These are phyloP conservation scores for Verticillium longisporum DNA, from an alignment of 2,329 filamentous ascomycete species.

Conservation along the genomic window DNA sequence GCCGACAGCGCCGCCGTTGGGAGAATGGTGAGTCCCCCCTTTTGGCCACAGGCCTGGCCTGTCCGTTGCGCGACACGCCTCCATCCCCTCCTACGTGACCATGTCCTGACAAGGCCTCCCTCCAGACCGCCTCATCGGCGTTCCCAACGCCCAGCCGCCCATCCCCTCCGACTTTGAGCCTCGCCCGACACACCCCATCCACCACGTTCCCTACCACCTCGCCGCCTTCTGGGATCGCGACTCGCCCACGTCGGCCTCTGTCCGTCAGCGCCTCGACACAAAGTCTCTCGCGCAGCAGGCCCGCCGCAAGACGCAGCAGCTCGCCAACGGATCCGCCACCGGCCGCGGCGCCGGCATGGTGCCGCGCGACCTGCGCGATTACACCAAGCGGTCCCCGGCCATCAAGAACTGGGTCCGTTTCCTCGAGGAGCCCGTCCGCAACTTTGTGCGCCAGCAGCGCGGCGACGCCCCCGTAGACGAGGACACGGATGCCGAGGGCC, in stretches of 20 bases:
- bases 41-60: too few species aligned
- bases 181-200: conserved; percentile 71
- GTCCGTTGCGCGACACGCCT: neutral
- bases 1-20: conserved; percentile 79
- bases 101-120: neutral
- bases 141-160: conserved; percentile 81
- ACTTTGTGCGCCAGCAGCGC: conserved; percentile 57
- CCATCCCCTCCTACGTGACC: too few species aligned
- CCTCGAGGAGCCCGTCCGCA: conserved; percentile 76
- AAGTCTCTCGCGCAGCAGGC: conserved; percentile 31
- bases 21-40: conserved; percentile 71
- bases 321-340: conserved; percentile 30
- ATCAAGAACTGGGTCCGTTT: conserved; percentile 75
- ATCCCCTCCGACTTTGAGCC: conserved; percentile 77
- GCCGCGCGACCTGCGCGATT: conserved; percentile 72
- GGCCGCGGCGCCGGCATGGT: conserved; percentile 50
- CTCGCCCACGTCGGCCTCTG: conserved; percentile 25
- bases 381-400: conserved; percentile 72
- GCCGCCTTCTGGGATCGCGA: conserved; percentile 72
- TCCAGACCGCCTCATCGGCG: conserved; percentile 77
- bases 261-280: conserved; percentile 43
- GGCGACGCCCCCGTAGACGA: conserved; percentile 22
- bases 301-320: conserved; percentile 39
- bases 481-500: conserved; percentile 38
- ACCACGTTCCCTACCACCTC: conserved; percentile 79